Conservation (phyloP, 129 eudicot genomes). For the Scalesia atractyloides region DNA sequence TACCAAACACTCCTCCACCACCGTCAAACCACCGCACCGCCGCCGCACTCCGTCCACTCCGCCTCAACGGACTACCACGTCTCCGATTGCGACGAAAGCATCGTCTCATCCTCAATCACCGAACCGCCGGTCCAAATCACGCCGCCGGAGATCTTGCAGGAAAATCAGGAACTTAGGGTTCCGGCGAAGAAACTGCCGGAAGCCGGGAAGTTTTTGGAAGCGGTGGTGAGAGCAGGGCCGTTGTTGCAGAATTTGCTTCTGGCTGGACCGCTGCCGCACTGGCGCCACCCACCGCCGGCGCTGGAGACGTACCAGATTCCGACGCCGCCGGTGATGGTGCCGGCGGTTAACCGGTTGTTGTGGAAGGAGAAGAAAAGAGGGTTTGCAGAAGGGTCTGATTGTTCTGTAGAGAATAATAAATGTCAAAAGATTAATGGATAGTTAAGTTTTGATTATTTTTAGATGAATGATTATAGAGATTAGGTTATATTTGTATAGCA, state of each 20-base stretch:
- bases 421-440: slow-evolving; percentile 54
- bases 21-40: slow-evolving; percentile 4
- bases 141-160: slow-evolving; percentile 21
- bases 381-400: slow-evolving; percentile 42
- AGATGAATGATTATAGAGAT: not conserved
- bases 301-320: slow-evolving; percentile 67
- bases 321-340: slow-evolving; percentile 51
- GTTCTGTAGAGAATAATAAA: slow-evolving; percentile 52
- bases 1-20: slow-evolving; percentile 37
- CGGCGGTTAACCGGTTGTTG: slow-evolving; percentile 16
- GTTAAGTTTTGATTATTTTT: slow-evolving; percentile 13
- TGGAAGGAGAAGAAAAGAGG: slow-evolving; percentile 51
- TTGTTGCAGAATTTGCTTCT: slow-evolving; percentile 71
- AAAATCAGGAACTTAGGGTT: slow-evolving; percentile 25
- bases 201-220: slow-evolving; percentile 74
- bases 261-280: slow-evolving; percentile 88
- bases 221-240: slow-evolving; percentile 89
- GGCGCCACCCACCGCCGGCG: slow-evolving; percentile 95
- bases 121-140: not conserved
- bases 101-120: slow-evolving; percentile 51
- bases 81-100: slow-evolving; percentile 90
- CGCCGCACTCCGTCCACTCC: slow-evolving; percentile 44
- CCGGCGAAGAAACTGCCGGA: slow-evolving; percentile 62
- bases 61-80: slow-evolving; percentile 72
- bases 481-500: not conserved